Conservation (phyloP, 2,329 filamentous ascomycete species). For the Fusarium succisae region DNA sequence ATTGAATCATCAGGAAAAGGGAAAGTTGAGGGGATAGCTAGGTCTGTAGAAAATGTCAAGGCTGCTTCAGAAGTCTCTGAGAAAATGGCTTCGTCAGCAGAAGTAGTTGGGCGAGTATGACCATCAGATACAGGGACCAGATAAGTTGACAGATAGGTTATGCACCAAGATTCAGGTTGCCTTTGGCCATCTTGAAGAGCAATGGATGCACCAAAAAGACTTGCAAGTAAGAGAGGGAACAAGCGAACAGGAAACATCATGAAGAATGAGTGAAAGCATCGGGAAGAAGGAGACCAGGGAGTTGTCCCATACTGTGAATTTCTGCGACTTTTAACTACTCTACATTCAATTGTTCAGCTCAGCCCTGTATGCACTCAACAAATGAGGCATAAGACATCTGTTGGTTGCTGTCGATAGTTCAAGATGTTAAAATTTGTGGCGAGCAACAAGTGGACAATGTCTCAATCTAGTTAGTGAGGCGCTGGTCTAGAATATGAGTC, state of each 20-base stretch:
- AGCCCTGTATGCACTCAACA: neutral
- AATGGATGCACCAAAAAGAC: neutral
- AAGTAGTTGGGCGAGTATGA: neutral
- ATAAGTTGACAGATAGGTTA: slow-evolving; percentile 6
- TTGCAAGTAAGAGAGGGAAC: neutral
- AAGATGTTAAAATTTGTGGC: neutral
- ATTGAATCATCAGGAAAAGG: neutral
- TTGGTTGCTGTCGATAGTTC: neutral
- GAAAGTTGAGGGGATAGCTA: neutral
- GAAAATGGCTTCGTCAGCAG: neutral
- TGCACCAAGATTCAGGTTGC: neutral
- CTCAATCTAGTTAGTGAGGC: neutral
- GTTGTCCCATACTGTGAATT: neutral
- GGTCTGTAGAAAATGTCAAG: neutral
- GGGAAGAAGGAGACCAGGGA: neutral
- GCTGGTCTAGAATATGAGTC: neutral
- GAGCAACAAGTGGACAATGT: neutral
- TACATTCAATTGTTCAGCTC: neutral
- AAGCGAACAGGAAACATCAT: neutral
- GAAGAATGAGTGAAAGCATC: neutral
- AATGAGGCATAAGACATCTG: neutral
- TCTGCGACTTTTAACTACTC: neutral
- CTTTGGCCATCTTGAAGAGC: neutral
- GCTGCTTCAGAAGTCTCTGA: neutral
- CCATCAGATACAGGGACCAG: neutral